Conservation (phyloP, 305 asterid species). For the Fraxinus paxiana region DNA sequence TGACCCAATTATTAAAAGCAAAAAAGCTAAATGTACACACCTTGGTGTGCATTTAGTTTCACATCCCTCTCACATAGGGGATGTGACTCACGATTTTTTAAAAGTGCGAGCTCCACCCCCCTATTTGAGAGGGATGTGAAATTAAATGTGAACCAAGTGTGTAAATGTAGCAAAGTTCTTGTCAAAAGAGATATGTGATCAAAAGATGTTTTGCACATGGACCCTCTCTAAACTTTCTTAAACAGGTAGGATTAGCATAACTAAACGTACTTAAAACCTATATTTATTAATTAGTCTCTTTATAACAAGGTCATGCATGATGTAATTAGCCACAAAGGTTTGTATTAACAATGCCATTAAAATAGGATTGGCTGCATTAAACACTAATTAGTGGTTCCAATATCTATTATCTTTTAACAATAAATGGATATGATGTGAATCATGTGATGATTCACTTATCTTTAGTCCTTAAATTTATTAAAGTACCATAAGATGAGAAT, state of each 20-base stretch:
- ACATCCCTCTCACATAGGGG: too few species aligned
- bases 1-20: not conserved
- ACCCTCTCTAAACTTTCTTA: not conserved
- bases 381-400: not conserved
- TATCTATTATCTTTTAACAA: not conserved
- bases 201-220: not conserved
- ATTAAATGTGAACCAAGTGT: too few species aligned
- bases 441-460: not conserved
- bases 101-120: too few species aligned
- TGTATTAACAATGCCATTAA: not conserved
- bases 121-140: too few species aligned
- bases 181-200: too few species aligned
- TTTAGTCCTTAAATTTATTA: not conserved
- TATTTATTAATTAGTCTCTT: not conserved
- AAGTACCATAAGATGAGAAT: not conserved
- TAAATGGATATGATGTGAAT: not conserved
- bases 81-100: too few species aligned
- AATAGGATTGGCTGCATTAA: not conserved
- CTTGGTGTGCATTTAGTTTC: too few species aligned
- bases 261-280: not conserved
- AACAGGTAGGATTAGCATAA: not conserved
- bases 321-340: not conserved
- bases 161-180: too few species aligned
- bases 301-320: constrained; percentile 18
- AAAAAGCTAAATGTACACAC: too few species aligned